A percentile compares a stretch with the other conserved stretches of the same genome.
Conservation (phyloP, 441 rosid species). For the Populus tomentosa region DNA sequence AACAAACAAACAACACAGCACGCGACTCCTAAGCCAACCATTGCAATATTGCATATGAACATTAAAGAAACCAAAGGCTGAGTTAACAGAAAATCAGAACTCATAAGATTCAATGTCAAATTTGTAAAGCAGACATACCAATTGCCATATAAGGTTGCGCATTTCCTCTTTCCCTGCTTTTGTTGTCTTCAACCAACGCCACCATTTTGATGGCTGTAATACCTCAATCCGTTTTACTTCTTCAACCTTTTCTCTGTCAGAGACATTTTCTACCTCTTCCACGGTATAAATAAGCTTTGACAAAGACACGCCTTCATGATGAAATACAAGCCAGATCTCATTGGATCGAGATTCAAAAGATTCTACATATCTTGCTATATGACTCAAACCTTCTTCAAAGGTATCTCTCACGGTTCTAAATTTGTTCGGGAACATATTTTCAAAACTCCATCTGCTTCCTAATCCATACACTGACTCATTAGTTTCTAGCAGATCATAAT, state of each 20-base stretch:
- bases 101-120: slow-evolving; percentile 2
- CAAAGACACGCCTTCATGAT: slow-evolving; percentile 81
- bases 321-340: slow-evolving; percentile 96
- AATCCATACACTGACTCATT: slow-evolving; percentile 29
- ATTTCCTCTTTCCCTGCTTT: slow-evolving; percentile 86
- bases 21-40: background rate
- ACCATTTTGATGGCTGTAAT: slow-evolving; percentile 89
- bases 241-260: slow-evolving; percentile 44
- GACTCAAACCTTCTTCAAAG: slow-evolving; percentile 77
- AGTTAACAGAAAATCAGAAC: slow-evolving; percentile 5
- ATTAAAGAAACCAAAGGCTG: background rate
- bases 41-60: background rate
- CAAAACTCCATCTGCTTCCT: slow-evolving; percentile 29
- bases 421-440: slow-evolving; percentile 24
- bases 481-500: slow-evolving; percentile 19
- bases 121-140: slow-evolving; percentile 43
- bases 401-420: slow-evolving; percentile 26
- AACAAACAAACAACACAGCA: background rate
- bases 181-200: slow-evolving; percentile 96
- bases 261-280: slow-evolving; percentile 49
- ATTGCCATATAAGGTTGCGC: slow-evolving; percentile 77
- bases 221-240: slow-evolving; percentile 54
- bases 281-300: slow-evolving; percentile 85
- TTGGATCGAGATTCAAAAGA: slow-evolving; percentile 85
- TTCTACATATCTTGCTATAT: slow-evolving; percentile 93